Conservation (phyloP, 164 flowering plant genomes). For the Houttuynia cordata region DNA sequence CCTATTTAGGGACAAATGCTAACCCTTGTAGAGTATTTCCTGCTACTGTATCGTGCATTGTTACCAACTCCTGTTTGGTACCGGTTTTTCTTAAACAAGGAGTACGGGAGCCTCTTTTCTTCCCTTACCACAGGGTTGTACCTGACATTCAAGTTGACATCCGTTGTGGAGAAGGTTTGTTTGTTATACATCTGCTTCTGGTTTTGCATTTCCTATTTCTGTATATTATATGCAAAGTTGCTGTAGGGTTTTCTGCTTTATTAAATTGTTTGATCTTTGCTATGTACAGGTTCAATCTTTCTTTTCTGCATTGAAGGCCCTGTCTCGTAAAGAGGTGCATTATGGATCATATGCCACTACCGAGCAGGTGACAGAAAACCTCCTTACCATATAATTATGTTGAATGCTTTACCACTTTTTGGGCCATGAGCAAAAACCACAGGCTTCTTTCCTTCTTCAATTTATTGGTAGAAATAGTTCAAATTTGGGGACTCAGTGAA, state of each 20-base stretch:
- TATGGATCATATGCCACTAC: constrained; percentile 94
- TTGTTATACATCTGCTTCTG: not conserved
- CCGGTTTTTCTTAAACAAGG: constrained; percentile 95
- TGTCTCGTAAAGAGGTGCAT: constrained; percentile 89
- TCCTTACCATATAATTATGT: not conserved
- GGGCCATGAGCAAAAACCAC: no score
- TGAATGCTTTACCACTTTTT: no score
- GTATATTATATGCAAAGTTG: not conserved
- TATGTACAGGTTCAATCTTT: constrained; percentile 70
- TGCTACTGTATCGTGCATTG: constrained; percentile 85
- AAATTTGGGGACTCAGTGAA: no score
- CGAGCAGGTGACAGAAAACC: constrained; percentile 57
- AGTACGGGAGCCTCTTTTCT: constrained; percentile 96
- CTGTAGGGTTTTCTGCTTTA: not conserved
- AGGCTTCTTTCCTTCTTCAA: no score
- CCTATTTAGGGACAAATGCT: constrained; percentile 84
- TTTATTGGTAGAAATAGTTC: no score
- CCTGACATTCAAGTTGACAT: constrained; percentile 92
- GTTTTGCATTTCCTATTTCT: not conserved
- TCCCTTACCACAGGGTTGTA: constrained; percentile 96
- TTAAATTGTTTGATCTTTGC: not conserved
- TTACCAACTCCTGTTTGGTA: constrained; percentile 99
- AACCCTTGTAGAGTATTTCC: constrained; percentile 82
- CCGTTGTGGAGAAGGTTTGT: constrained; percentile 92
- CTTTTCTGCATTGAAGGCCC: constrained; percentile 70